Conservation (phyloP, 805 yeast species). For the Danielia reshetovae region DNA sequence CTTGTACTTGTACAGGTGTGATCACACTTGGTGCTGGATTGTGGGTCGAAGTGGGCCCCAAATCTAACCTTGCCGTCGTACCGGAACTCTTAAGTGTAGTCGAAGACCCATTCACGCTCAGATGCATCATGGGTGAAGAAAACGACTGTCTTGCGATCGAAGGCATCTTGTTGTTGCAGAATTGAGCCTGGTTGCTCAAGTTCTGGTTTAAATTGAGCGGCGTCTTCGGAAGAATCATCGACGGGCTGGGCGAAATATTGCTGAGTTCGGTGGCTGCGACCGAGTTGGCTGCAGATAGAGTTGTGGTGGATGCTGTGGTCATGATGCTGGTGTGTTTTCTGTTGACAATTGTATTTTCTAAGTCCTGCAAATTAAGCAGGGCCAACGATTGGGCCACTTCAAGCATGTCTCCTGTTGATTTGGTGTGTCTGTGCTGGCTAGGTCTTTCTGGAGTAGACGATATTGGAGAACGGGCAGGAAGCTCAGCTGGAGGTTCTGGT, state of each 20-base stretch:
- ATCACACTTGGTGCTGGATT: conserved; percentile 33
- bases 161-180: conserved; percentile 10
- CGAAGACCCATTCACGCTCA: conserved; percentile 17
- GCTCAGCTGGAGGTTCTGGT: not conserved
- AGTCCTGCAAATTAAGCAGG: conserved; percentile 12
- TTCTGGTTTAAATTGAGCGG: conserved; percentile 18
- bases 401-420: conserved; percentile 12
- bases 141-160: conserved; percentile 9
- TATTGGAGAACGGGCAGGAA: not conserved
- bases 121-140: conserved; percentile 15
- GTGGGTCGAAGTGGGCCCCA: conserved; percentile 23
- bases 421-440: conserved; percentile 7
- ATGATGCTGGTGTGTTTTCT: conserved; percentile 15
- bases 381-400: conserved; percentile 9
- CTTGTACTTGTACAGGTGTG: conserved; percentile 38
- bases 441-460: conserved; percentile 4
- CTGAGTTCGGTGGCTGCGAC: conserved; percentile 7
- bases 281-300: conserved; percentile 6
- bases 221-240: conserved; percentile 12
- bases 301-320: conserved; percentile 17
- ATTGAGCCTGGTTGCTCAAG: conserved; percentile 14
- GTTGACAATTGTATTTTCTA: conserved; percentile 11
- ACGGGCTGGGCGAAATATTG: conserved; percentile 16
- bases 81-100: conserved; percentile 28
- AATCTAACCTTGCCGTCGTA: conserved; percentile 28